Percentiles rank a stretch among this genome's conserved stretches.
phyloP scores from a whole-genome alignment of 108 stramenopile species.

The Nitzschia sp. region DNA sequence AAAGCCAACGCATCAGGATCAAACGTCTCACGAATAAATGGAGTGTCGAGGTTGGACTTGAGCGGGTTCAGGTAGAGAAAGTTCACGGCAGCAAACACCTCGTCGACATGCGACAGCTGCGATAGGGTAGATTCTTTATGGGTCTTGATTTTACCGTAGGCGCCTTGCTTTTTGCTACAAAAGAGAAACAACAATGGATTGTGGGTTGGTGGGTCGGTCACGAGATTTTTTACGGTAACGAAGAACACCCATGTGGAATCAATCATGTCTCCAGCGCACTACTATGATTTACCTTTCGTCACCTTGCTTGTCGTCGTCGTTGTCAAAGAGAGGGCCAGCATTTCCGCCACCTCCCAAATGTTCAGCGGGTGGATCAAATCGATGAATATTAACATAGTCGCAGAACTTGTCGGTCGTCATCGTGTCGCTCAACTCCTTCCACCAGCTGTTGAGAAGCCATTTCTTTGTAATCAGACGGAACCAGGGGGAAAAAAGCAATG shows the following conservation, averaged over 20 bases:
- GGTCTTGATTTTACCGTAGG: slow-evolving; percentile 95
- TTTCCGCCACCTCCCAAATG: slow-evolving; percentile 86
- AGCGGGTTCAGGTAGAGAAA: slow-evolving; percentile 80
- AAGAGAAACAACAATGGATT: not conserved
- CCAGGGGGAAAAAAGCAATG: slow-evolving; percentile 89
- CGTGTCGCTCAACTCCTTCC: slow-evolving; percentile 75
- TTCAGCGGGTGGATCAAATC: slow-evolving; percentile 85
- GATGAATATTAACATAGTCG: slow-evolving; percentile 73
- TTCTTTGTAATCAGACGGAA: slow-evolving; percentile 85
- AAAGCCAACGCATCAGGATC: slow-evolving; percentile 76
- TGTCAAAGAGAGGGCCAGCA: slow-evolving; percentile 70
- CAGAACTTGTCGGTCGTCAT: slow-evolving; percentile 77
- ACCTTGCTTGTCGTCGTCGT: slow-evolving; percentile 19
- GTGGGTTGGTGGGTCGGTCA: not conserved
- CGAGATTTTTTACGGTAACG: not conserved
- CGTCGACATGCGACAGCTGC: slow-evolving; percentile 88
- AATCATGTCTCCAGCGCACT: not conserved
- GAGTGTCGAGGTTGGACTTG: slow-evolving; percentile 72
- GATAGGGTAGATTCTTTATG: slow-evolving; percentile 85
- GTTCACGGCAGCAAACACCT: slow-evolving; percentile 83
- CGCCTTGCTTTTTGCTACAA: slow-evolving; percentile 94
- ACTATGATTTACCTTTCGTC: slow-evolving; percentile 37
- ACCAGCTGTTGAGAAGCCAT: slow-evolving; percentile 85
- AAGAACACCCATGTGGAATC: not conserved
- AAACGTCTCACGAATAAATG: slow-evolving; percentile 58